Evolutionary conservation across 108 stramenopile species (phyloP), one percentile per base, ranked within the genome.

Genomic region (Pelagomonas calceolata): DNA sequence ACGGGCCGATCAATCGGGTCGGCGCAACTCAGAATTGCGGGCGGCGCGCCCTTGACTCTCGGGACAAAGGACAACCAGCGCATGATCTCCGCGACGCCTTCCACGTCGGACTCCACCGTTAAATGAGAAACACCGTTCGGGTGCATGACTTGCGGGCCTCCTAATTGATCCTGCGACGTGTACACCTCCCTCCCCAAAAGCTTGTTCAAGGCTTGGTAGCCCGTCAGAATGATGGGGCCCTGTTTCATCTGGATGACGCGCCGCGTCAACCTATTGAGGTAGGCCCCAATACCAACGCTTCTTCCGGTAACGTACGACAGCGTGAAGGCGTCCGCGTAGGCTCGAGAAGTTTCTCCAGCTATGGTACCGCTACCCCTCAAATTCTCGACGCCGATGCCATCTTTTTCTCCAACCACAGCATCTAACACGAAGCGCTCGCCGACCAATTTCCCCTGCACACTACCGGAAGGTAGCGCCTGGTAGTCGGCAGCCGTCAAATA

Each of bases 221-320:
- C 98, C 34, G 98, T 99, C 43, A 99, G 84, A 72, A 99, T 93
- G 71, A 99, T 97, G 10, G 98, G 98, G 36, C 94, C 89, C 29
- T 81, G 81, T 17, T 76, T 82, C 89, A 94, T 99, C 82, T 99
- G 98, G 76, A 99, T 96, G 31, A 94, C 94, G 36, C 98, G 84
- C 74, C 98, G 98, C 37, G 96, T 96, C 34, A 99, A 85, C 65
- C 98, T 89, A 34, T 96, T 95, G 15, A 99, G 87, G 80, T 99
- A 99, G n/a, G 98, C 98, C 30, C 98, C 98, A 75, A 99, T 99
- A 51, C 98, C 98, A 18, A 99, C 98, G 39, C 92, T 80, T 77
- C 86, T 77, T 67, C 95, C 93, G 17, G 93, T 86, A 9, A 95
- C 96, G 76, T 94, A 82, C 4, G 97, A 97, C 79, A 99, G 81